Conservation (phyloP, 441 rosid genomes). For the Macaranga tanarius region DNA sequence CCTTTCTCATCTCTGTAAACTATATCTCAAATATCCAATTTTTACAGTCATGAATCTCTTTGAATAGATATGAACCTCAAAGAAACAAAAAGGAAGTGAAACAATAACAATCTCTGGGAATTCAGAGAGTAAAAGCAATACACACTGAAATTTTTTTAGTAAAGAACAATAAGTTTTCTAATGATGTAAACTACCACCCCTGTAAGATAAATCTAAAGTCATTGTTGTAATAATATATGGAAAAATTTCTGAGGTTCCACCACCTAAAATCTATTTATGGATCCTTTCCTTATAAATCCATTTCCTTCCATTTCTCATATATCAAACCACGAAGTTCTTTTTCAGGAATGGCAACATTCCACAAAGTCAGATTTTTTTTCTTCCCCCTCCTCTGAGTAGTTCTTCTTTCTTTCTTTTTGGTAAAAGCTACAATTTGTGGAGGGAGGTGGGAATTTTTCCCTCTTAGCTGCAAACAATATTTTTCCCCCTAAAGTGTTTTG, state of each 20-base stretch:
- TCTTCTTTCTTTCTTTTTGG: too few species aligned
- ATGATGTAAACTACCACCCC: slow-evolving; percentile 95
- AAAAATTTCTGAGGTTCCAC: background rate
- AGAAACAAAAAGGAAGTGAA: too few species aligned
- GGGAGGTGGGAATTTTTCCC: too few species aligned
- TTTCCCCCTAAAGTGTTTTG: too few species aligned
- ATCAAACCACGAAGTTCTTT: slow-evolving; percentile 71
- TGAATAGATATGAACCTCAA: too few species aligned
- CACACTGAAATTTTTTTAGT: slow-evolving; percentile 70
- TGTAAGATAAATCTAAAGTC: slow-evolving; percentile 44
- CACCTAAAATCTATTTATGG: slow-evolving; percentile 95
- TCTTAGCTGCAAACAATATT: too few species aligned
- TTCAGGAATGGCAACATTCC: slow-evolving; percentile 80
- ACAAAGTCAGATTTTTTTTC: too few species aligned
- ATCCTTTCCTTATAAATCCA: slow-evolving; percentile 98
- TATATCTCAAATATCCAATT: slow-evolving; percentile 36
- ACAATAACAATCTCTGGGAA: too few species aligned
- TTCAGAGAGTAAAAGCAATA: background rate
- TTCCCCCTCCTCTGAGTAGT: too few species aligned
- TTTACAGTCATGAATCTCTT: slow-evolving; percentile 39
- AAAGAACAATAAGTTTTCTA: slow-evolving; percentile 84
- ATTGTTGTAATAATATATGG: background rate
- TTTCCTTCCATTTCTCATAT: slow-evolving; percentile 96
- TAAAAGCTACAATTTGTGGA: too few species aligned
- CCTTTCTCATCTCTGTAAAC: slow-evolving; percentile 50